Evolutionary conservation across 371 early-diverging fungal genomes (phyloP).

Genomic region (Thermomucor indicae-seudaticae): DNA sequence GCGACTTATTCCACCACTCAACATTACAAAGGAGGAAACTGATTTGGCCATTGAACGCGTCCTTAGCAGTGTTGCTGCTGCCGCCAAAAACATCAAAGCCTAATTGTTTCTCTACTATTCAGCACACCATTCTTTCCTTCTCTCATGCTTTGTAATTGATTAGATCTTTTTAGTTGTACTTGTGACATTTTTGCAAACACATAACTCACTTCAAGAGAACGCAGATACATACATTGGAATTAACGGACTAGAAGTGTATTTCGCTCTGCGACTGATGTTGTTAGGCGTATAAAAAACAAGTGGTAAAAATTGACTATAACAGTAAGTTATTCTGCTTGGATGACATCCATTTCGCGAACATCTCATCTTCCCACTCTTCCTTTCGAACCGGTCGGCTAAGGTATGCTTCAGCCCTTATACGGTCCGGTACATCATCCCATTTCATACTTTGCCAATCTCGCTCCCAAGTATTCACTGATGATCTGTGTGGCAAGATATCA

Average conservation of each 20-base stretch:
- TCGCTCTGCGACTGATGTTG: too few relatives aligned
- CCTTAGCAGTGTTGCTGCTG: slow-evolving; percentile 33
- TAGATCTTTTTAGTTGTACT: not conserved
- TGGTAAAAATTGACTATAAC: not conserved
- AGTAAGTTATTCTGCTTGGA: not conserved
- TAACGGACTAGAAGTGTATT: too few relatives aligned
- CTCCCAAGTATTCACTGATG: slow-evolving; percentile 37
- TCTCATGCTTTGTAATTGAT: not conserved
- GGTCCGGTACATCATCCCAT: slow-evolving; percentile 42
- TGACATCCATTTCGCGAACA: not conserved
- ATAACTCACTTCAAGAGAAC: too few relatives aligned
- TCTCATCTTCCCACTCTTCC: slow-evolving; percentile 53
- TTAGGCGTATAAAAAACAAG: not conserved
- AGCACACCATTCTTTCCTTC: not conserved
- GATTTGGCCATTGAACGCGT: slow-evolving; percentile 40
- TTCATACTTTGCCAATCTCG: slow-evolving; percentile 27
- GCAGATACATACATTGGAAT: too few relatives aligned
- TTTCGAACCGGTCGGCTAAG: slow-evolving; percentile 18
- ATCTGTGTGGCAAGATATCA: slow-evolving; percentile 11
- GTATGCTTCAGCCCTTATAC: slow-evolving; percentile 31
- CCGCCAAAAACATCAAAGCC: slow-evolving; percentile 22
- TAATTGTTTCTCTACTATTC: slow-evolving; percentile 1
- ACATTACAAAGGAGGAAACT: slow-evolving; percentile 48
- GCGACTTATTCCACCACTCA: slow-evolving; percentile 56
- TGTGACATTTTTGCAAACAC: not conserved